Conservation (phyloP, 1,284 basidiomycete species). For the Cryptococcus sp. region DNA sequence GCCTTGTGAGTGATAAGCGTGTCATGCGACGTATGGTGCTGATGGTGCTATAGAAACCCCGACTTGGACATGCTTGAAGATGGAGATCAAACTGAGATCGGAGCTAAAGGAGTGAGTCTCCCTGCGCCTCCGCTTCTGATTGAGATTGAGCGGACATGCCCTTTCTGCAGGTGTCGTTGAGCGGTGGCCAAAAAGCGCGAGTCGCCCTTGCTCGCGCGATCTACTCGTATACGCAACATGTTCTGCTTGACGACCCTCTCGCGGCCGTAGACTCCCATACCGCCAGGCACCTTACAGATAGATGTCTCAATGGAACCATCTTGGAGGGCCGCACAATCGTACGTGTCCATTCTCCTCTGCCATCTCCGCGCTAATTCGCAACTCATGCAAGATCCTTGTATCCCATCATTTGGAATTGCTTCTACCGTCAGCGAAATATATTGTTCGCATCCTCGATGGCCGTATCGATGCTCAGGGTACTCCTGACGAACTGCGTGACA, state of each 20-base stretch:
- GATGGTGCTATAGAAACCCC: slow-evolving; percentile 31
- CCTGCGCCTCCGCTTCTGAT: background rate
- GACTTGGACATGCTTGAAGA: slow-evolving; percentile 77
- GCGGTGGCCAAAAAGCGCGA: slow-evolving; percentile 78
- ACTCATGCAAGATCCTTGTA: slow-evolving; percentile 62
- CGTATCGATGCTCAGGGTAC: slow-evolving; percentile 62
- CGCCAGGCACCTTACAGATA: slow-evolving; percentile 68
- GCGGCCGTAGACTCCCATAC: slow-evolving; percentile 89
- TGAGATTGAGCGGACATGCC: slow-evolving; percentile 18
- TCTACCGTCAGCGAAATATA: slow-evolving; percentile 61
- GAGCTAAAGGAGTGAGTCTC: slow-evolving; percentile 64
- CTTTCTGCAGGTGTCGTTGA: slow-evolving; percentile 30
- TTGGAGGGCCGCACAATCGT: slow-evolving; percentile 66
- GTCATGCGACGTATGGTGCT: background rate
- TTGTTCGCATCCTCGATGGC: slow-evolving; percentile 68
- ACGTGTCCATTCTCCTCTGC: slow-evolving; percentile 9
- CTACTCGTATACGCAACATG: slow-evolving; percentile 61
- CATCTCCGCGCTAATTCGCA: background rate
- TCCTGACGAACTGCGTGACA: slow-evolving; percentile 60
- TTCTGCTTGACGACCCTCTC: slow-evolving; percentile 85
- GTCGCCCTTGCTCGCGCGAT: slow-evolving; percentile 60
- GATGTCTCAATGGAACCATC: slow-evolving; percentile 66
- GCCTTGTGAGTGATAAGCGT: slow-evolving; percentile 61
- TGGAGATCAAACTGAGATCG: slow-evolving; percentile 73
- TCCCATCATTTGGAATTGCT: slow-evolving; percentile 81